These are phyloP conservation scores for Pseudisothecium myosuroides DNA, from an alignment of 225 moss, liverwort and hornwort species.

Conservation along the genomic window DNA sequence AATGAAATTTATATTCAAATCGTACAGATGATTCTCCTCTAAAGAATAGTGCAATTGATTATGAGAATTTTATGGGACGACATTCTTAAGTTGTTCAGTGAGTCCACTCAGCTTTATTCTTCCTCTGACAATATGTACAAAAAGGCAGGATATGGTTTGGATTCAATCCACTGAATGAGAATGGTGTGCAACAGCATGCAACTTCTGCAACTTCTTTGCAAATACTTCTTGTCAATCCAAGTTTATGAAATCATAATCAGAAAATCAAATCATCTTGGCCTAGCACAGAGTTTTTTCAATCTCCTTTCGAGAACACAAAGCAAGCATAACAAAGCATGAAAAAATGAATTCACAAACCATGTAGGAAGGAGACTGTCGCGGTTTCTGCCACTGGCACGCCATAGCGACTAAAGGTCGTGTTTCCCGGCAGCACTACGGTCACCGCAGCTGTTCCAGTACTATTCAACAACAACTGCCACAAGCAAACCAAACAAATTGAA, in stretches of 20 bases:
- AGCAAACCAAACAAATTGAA: neutral
- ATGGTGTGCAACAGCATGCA: neutral
- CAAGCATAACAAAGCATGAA: neutral
- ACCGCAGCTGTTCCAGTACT: conserved; percentile 38
- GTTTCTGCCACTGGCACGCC: conserved; percentile 47
- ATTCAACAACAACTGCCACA: conserved; percentile 40
- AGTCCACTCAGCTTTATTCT: neutral
- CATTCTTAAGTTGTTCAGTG: neutral
- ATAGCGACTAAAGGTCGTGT: conserved; percentile 48
- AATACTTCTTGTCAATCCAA: neutral
- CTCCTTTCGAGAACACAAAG: neutral
- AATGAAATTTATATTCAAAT: neutral
- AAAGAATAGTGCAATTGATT: neutral
- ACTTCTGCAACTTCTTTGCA: neutral
- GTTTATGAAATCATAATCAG: neutral
- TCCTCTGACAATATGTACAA: neutral
- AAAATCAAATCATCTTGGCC: neutral
- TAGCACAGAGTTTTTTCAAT: neutral
- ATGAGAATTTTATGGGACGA: neutral
- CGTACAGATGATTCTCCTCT: neutral
- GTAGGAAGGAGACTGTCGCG: conserved; percentile 45
- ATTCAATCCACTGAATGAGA: neutral
- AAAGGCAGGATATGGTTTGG: neutral
- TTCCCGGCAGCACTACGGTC: conserved; percentile 56
- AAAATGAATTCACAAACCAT: conserved; percentile 26